phyloP scores from a whole-genome alignment of 345 rosid genomes.

The Rubroshorea leprosula region DNA sequence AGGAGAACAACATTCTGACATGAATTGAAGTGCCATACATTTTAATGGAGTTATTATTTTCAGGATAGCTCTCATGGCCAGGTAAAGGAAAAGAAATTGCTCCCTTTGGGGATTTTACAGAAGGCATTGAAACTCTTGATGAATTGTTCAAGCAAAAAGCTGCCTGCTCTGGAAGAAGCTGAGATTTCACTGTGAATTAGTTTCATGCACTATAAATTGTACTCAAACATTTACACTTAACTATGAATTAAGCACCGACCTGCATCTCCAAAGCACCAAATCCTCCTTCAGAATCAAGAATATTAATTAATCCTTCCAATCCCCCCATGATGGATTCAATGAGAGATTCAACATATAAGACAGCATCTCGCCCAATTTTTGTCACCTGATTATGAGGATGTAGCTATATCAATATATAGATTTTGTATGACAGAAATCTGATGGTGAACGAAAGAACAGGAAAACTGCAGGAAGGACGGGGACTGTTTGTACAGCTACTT shows the following conservation, averaged over 20 bases:
- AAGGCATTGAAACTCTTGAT: constrained; percentile 55
- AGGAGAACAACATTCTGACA: not conserved
- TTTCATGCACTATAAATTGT: constrained; percentile 3
- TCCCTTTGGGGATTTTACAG: constrained; percentile 75
- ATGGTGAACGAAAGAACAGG: constrained; percentile 2
- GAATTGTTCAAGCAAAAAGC: constrained; percentile 79
- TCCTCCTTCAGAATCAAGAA: constrained; percentile 99
- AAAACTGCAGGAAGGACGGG: constrained; percentile 1
- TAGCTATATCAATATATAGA: not conserved
- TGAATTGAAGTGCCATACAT: constrained; percentile 44
- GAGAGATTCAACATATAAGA: constrained; percentile 92
- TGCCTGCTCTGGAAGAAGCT: constrained; percentile 99
- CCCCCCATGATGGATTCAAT: constrained; percentile 99
- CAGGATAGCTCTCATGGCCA: constrained; percentile 96
- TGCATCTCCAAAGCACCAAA: constrained; percentile 96
- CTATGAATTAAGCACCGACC: constrained; percentile 40
- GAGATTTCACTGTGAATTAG: constrained; percentile 35
- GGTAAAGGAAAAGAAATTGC: constrained; percentile 68
- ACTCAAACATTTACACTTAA: constrained; percentile 6
- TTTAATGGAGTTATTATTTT: constrained; percentile 80
- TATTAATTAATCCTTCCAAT: constrained; percentile 93
- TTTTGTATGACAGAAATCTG: not conserved
- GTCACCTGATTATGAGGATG: constrained; percentile 52
- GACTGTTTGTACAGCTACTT: not conserved
- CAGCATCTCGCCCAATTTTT: constrained; percentile 93